A percentile compares a stretch with the other conserved stretches of the same genome.
phyloP scores from a whole-genome alignment of 2,329 filamentous ascomycete genomes.

The Periconia digitata region DNA sequence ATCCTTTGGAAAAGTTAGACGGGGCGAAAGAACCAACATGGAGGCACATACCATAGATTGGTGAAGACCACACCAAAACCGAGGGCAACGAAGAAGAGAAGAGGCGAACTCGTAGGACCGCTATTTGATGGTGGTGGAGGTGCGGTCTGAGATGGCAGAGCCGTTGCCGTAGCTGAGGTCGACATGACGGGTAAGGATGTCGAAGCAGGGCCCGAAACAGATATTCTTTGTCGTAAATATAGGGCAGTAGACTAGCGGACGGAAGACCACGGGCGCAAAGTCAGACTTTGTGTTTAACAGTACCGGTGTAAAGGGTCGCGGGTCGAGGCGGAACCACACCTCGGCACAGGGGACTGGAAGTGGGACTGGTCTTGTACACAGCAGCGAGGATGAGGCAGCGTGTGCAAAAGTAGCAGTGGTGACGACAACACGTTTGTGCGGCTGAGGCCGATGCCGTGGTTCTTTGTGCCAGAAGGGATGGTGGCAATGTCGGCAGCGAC shows the following conservation, averaged over 20 bases:
- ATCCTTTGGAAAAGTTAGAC: constrained; percentile 66
- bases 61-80: constrained; percentile 99
- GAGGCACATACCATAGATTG: constrained; percentile 82
- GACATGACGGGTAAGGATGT: constrained; percentile 20
- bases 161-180: constrained; percentile 18
- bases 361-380: not conserved
- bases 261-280: constrained; percentile 8
- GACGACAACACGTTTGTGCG: not conserved
- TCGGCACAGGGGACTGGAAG: not conserved
- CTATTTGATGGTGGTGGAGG: constrained; percentile 25
- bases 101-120: constrained; percentile 68
- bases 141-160: constrained; percentile 13
- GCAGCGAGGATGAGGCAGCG: not conserved
- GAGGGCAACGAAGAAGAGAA: constrained; percentile 91
- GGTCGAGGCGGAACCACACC: not conserved
- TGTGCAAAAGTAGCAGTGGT: not conserved
- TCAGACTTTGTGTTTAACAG: constrained; percentile 13
- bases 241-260: not conserved
- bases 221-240: not conserved
- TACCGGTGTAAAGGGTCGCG: constrained; percentile 7
- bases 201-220: constrained; percentile 1
- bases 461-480: not conserved
- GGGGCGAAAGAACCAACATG: not conserved
- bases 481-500: not conserved
- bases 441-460: too few species aligned